These are phyloP conservation scores for Setomelanomma holmii DNA, from an alignment of 2,329 filamentous ascomycete species.

Conservation along the genomic window DNA sequence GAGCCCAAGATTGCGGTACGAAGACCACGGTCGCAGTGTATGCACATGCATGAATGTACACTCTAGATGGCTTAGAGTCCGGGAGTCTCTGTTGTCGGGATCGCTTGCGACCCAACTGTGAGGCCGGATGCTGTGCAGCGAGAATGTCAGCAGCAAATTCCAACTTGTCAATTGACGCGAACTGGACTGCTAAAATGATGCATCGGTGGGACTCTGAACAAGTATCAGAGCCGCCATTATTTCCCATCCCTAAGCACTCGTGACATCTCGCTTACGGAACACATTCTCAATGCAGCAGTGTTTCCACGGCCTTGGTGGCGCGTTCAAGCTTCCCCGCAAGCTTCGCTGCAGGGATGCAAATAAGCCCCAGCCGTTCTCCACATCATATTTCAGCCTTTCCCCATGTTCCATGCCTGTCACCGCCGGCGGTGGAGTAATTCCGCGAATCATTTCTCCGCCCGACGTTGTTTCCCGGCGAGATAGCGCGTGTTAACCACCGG, in stretches of 20 bases:
- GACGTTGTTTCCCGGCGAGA: slow-evolving; percentile 7
- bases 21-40: no score
- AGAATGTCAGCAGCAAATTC: not conserved
- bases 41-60: no score
- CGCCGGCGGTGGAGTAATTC: slow-evolving; percentile 23
- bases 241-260: no score
- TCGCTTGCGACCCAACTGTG: no score
- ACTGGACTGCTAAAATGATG: not conserved
- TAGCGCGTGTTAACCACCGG: not conserved
- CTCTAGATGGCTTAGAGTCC: no score
- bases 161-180: not conserved
- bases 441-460: slow-evolving; percentile 26
- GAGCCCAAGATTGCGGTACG: no score
- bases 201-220: not conserved
- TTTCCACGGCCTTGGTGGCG: slow-evolving; percentile 15
- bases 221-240: not conserved
- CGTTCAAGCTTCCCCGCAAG: slow-evolving; percentile 34
- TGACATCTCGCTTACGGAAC: not conserved
- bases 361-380: slow-evolving; percentile 32
- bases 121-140: no score
- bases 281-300: slow-evolving; percentile 22
- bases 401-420: slow-evolving; percentile 17
- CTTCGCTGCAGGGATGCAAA: slow-evolving; percentile 19
- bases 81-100: no score
- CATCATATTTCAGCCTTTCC: slow-evolving; percentile 25